Evolutionary conservation across 352 stramenopile genomes (phyloP).

Genomic region (Pythium guiyangense): DNA sequence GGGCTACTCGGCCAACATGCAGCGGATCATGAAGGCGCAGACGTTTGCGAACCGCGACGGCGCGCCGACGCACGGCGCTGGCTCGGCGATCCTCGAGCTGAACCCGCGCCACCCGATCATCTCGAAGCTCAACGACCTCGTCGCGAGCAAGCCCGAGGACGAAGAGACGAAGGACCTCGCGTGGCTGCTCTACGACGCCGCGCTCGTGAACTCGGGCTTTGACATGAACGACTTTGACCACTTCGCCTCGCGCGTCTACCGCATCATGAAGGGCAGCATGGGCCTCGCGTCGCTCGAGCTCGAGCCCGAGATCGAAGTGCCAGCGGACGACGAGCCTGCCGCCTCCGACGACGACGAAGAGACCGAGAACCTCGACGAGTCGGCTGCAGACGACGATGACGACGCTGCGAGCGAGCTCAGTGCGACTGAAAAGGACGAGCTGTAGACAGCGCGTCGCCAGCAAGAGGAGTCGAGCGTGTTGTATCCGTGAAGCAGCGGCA

Average conservation of each 20-base stretch:
- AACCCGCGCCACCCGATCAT: constrained; percentile 99
- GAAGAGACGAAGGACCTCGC: constrained; percentile 92
- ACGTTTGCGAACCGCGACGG: constrained; percentile 88
- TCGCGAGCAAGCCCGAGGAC: constrained; percentile 56
- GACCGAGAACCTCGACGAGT: constrained; percentile 28
- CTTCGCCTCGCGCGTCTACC: constrained; percentile 92
- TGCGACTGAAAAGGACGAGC: constrained; percentile 58
- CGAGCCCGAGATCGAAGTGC: constrained; percentile 94
- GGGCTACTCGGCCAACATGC: constrained; percentile 99
- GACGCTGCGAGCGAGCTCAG: constrained; percentile 3
- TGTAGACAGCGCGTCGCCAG: constrained; percentile 25
- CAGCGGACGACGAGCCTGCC: constrained; percentile 47
- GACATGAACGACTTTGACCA: constrained; percentile 91
- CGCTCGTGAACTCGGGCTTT: constrained; percentile 97
- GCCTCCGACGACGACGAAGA: constrained; percentile 28
- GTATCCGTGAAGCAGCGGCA: neutral
- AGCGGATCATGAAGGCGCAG: constrained; percentile 98
- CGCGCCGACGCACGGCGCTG: constrained; percentile 16
- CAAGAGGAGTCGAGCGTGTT: neutral
- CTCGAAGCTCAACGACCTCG: constrained; percentile 90
- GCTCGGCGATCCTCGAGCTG: constrained; percentile 96
- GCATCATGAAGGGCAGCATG: constrained; percentile 93
- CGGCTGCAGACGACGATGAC: constrained; percentile 26
- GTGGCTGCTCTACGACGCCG: constrained; percentile 97
- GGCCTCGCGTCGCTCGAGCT: constrained; percentile 89